Percentiles rank a stretch among this genome's conserved stretches.
phyloP scores from a whole-genome alignment of 78 protist species.

The Planoprotostelium fungivorum region DNA sequence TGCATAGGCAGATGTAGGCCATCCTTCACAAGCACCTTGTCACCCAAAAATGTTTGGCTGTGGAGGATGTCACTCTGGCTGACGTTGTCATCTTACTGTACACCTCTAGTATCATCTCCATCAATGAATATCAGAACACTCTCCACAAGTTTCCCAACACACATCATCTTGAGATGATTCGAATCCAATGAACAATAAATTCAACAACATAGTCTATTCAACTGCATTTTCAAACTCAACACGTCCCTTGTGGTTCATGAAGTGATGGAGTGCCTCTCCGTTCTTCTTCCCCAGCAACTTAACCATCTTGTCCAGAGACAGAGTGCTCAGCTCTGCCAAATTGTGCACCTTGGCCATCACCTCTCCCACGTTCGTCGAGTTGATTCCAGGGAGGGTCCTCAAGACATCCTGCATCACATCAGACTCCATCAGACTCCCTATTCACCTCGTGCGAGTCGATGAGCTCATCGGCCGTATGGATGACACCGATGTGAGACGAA shows the following conservation, averaged over 20 bases:
- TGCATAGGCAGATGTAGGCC: no score
- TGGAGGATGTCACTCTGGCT: no score
- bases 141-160: no score
- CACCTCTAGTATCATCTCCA: no score
- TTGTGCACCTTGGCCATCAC: conserved; percentile 28
- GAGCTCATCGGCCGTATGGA: conserved; percentile 6
- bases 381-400: conserved; percentile 34
- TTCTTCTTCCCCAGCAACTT: not conserved
- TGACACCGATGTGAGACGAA: conserved; percentile 14
- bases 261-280: not conserved
- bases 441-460: not conserved
- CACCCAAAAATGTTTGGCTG: no score
- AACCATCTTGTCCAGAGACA: conserved; percentile 2
- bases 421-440: conserved; percentile 7
- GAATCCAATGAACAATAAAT: no score
- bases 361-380: conserved; percentile 14
- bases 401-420: conserved; percentile 42
- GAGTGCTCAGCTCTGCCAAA: conserved; percentile 18
- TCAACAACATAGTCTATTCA: no score
- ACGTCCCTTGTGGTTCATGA: not conserved
- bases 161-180: no score
- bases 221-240: not conserved
- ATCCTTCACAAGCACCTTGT: no score
- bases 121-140: no score
- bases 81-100: no score